Conservation (phyloP, 208 protist genomes). For the Leishmania arabica region DNA sequence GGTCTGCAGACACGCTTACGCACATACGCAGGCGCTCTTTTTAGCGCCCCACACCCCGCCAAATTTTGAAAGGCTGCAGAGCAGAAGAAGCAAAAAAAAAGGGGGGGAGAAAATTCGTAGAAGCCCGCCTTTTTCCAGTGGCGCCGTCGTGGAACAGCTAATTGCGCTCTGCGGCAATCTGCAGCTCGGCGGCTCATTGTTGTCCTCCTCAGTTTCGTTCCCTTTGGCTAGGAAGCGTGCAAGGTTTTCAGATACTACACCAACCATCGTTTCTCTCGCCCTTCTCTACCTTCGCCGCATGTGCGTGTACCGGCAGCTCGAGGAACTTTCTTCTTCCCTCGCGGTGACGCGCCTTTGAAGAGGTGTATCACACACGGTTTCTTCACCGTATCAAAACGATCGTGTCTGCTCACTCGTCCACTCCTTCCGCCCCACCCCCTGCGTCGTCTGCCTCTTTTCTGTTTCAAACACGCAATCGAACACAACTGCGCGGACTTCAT, state of each 20-base stretch:
- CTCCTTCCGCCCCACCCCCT: neutral
- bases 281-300: neutral
- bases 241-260: neutral
- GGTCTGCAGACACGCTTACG: neutral
- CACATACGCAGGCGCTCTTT: neutral
- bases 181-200: neutral
- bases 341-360: neutral
- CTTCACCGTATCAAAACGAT: neutral
- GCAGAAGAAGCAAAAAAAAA: too few species aligned
- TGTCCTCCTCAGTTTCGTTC: neutral
- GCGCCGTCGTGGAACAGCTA: neutral
- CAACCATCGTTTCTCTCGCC: neutral
- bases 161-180: neutral
- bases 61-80: neutral
- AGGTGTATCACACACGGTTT: neutral
- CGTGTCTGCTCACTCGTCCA: neutral
- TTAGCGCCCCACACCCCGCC: neutral
- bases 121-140: neutral
- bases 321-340: neutral
- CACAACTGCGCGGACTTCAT: neutral
- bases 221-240: neutral
- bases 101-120: neutral
- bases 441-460: neutral
- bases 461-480: neutral
- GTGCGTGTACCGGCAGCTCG: neutral